Evolutionary conservation across 129 eudicot species (phyloP).

Genomic region (Flaveria ramosissima): DNA sequence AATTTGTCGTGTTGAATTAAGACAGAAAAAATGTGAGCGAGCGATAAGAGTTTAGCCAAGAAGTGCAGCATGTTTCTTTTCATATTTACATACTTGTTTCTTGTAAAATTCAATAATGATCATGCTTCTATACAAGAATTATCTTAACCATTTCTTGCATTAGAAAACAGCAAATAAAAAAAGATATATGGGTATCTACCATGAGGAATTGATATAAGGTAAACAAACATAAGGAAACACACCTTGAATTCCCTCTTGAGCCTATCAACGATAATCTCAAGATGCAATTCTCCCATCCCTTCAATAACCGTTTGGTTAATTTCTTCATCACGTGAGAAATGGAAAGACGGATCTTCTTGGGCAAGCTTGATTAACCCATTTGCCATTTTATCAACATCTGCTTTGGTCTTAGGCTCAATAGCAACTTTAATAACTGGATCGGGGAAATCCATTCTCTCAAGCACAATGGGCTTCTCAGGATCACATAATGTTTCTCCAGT

Average conservation of each 20-base stretch:
- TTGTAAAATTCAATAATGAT: not conserved
- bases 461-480: slow-evolving; percentile 75
- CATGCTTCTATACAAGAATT: slow-evolving; percentile 5
- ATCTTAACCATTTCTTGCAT: slow-evolving; percentile 16
- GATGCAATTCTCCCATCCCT: slow-evolving; percentile 99
- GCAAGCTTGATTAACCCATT: slow-evolving; percentile 88
- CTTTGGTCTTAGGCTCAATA: slow-evolving; percentile 96
- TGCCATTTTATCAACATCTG: slow-evolving; percentile 93
- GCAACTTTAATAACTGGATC: slow-evolving; percentile 99
- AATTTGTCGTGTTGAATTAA: not conserved
- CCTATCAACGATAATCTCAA: slow-evolving; percentile 89
- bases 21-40: not conserved
- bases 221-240: not conserved
- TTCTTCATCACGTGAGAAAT: slow-evolving; percentile 93
- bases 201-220: not conserved
- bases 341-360: slow-evolving; percentile 99
- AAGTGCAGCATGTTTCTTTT: slow-evolving; percentile 1
- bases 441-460: slow-evolving; percentile 97
- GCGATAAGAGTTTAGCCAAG: not conserved
- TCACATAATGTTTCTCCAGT: slow-evolving; percentile 92
- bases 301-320: slow-evolving; percentile 90
- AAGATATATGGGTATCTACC: not conserved
- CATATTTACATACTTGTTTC: not conserved
- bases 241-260: slow-evolving; percentile 55
- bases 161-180: not conserved